A percentile compares a stretch with the other conserved stretches of the same genome.
phyloP scores from a whole-genome alignment of 2,329 filamentous ascomycete species.

The Ilyonectria sp. region DNA sequence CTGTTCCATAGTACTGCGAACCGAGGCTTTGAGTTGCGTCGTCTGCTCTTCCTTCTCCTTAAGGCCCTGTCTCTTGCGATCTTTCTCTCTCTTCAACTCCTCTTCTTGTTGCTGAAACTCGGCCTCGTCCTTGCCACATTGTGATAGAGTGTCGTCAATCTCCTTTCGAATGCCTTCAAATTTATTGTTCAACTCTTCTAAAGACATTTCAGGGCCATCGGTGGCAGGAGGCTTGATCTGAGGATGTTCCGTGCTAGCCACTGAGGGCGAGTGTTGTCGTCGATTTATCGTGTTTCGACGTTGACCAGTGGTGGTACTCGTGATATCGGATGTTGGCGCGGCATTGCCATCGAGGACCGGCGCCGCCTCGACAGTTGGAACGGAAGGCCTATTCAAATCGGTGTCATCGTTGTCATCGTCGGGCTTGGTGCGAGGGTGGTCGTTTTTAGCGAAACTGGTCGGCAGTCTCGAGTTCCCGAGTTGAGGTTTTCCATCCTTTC shows the following conservation, averaged over 20 bases:
- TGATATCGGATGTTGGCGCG: slow-evolving; percentile 74
- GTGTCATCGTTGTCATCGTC: slow-evolving; percentile 61
- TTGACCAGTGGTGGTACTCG: slow-evolving; percentile 61
- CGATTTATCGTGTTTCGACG: slow-evolving; percentile 75
- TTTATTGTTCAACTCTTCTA: slow-evolving; percentile 85
- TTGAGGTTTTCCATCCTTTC: slow-evolving; percentile 74
- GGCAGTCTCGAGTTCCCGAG: slow-evolving; percentile 71
- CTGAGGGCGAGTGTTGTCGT: slow-evolving; percentile 82
- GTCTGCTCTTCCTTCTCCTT: slow-evolving; percentile 95
- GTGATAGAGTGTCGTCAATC: slow-evolving; percentile 82
- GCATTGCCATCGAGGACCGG: slow-evolving; percentile 73
- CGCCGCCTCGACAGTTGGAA: slow-evolving; percentile 74
- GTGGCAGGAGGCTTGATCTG: slow-evolving; percentile 60
- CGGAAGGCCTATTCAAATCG: slow-evolving; percentile 65
- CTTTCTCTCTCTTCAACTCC: slow-evolving; percentile 82
- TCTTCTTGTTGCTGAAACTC: slow-evolving; percentile 77
- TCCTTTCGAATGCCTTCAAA: slow-evolving; percentile 87
- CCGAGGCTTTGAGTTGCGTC: slow-evolving; percentile 84
- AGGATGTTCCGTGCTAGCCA: slow-evolving; percentile 68
- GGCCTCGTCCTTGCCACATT: slow-evolving; percentile 80
- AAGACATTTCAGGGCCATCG: slow-evolving; percentile 74
- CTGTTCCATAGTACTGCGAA: slow-evolving; percentile 83
- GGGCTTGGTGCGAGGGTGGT: slow-evolving; percentile 58
- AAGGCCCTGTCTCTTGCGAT: slow-evolving; percentile 81
- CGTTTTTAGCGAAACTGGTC: slow-evolving; percentile 69